Base-by-base conservation (phyloP, 768 basidiomycete species). In the Termitomyces sp. region DNA sequence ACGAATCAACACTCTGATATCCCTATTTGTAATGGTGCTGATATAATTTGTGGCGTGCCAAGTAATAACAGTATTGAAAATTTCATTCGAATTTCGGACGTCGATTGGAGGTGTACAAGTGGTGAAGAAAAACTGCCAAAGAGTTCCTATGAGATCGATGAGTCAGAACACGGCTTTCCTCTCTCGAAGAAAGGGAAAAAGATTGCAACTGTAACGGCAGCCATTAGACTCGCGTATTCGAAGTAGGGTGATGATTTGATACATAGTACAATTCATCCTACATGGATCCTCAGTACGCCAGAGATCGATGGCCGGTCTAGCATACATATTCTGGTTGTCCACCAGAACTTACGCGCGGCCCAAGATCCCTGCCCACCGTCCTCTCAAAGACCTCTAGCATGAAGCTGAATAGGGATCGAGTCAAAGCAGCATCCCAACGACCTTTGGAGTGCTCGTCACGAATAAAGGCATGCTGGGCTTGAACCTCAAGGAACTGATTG, bases 381-480 rank as follows among this genome's bases (percentile, higher is more conserved):
- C 96, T 83, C 64, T 91, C 93, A 65, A 98, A 98, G 11, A 96
- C 86, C 70, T 98, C 96, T 81, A 98, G 81, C 92, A 97, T 91
- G 73, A 89, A 91, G 1, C 77, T 76, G 71, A 95, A 95, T 36
- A 94, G 71, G 22, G 88, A 88, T 54, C 84, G 81, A 0, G 92
- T 94, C 55, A 98, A 76, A 0, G 95, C 95, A 8, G 94, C 94
- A 68, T 98, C 96, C 94, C 94, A 98, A 57, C 96, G 84, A 2
- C 94, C 96, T 72, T 97, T 98, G 35, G 90, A 92, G 7, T 84
- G 82, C 68, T 95, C 93, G 71, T 96, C 95, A 6, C 96, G 87
- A 63, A 98, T 89, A 74, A 98, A 98, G 3, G 96, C 96, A 66
- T 98, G 96, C 68, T 98, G 96, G 0, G 96, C 96, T 73, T 97